A percentile compares a stretch with the other conserved stretches of the same genome.
phyloP scores from a whole-genome alignment of 768 basidiomycete species.

The Calocybe cyanea region DNA sequence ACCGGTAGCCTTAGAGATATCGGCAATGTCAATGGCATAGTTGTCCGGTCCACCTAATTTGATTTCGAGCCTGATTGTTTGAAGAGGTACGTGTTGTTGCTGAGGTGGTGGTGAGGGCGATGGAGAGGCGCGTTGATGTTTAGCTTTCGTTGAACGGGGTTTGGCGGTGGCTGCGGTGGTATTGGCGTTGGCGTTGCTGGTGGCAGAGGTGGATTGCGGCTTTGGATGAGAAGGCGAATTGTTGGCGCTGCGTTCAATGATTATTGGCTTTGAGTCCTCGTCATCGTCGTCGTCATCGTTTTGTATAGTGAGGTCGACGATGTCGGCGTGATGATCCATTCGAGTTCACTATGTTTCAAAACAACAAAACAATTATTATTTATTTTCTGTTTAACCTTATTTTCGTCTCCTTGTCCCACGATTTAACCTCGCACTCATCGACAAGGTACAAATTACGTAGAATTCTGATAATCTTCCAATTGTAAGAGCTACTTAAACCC shows the following conservation, averaged over 20 bases:
- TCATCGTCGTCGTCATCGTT: conserved; percentile 4
- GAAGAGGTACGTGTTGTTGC: conserved; percentile 46
- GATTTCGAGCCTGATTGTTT: conserved; percentile 62
- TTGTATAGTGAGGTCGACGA: conserved; percentile 8
- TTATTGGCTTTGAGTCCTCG: conserved; percentile 9
- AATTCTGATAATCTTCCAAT: too few species aligned
- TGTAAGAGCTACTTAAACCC: too few species aligned
- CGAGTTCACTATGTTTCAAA: not conserved
- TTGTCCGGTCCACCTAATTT: conserved; percentile 58
- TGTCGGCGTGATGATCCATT: conserved; percentile 9
- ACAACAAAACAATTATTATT: too few species aligned
- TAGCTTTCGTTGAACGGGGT: conserved; percentile 46
- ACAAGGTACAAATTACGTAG: too few species aligned
- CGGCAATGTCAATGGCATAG: conserved; percentile 59
- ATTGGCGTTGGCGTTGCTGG: conserved; percentile 13
- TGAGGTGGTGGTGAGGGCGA: conserved; percentile 21
- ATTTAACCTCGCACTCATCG: too few species aligned
- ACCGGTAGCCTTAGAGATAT: conserved; percentile 50
- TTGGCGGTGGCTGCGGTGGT: conserved; percentile 30
- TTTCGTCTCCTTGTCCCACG: not conserved
- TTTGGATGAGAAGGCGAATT: not conserved
- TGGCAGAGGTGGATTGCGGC: conserved; percentile 1
- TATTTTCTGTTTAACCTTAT: too few species aligned
- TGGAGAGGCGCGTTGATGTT: conserved; percentile 18
- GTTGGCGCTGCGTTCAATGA: conserved; percentile 2